Base-by-base conservation (phyloP, 2,329 filamentous ascomycete species). In the Aspergillaceae sp. region DNA sequence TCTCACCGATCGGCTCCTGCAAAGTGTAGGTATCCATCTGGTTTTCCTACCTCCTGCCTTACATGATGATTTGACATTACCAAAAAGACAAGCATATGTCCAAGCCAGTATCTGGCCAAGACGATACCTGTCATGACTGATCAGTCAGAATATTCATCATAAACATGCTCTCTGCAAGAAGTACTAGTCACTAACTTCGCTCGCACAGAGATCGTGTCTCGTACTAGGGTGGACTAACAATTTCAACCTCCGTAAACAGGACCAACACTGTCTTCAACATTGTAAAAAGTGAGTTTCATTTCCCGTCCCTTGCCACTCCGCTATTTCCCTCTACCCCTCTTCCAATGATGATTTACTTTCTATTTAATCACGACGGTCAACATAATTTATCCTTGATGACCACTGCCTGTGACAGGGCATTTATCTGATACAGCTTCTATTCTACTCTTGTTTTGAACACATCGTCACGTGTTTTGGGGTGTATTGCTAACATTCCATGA, bases 41-140 rank as follows among this genome's bases (percentile, higher is more conserved):
- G 49, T 56, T 48, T 58, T 45, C 34, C 43, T 50, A 46, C 46
- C 36, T 43, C 52, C 51, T 53, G 50, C 52, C 50, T 60, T 60
- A 67, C 61, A 81, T 92, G 87, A 92, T 92, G 87, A 92, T 78
- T 76, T 70, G 80, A 88, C 84, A 79, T 76, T 74, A 77, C 78
- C 75, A 69, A 72, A 84, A 82, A 80, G 87, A 94, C 88, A 94
- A 94, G 87, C 87, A 94, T 94, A 94, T 94, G 87, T 94, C 88
- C 78, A 83, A 94, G 88, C 81, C 55, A 56, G 59, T 60, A 60
- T 61, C 51, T 55, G 61, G 60, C 62, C 47, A 70, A 72, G 75
- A 78, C 72, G 75, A 78, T 56, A 73, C 65, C 68, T 19, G 76
- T 73, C 67, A 62, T 66, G 60, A 66, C 73, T 74, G 69, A 72